These are phyloP conservation scores for Suzukiozyma palmioleophila DNA, from an alignment of 1,139 yeast species.

Conservation along the genomic window DNA sequence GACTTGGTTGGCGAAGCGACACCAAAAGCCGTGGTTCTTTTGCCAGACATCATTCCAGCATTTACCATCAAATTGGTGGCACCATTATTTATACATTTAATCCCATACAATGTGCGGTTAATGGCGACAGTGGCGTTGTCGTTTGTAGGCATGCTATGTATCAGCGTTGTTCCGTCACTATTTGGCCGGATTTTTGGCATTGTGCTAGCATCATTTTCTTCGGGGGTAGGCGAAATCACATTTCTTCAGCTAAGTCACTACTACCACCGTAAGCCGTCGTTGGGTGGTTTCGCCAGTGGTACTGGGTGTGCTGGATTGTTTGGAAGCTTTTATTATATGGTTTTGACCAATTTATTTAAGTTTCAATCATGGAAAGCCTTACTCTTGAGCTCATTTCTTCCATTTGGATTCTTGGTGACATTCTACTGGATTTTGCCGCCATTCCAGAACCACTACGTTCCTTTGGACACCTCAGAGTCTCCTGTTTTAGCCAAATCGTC, in stretches of 20 bases:
- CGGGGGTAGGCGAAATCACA: conserved; percentile 89
- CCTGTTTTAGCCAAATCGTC: background rate
- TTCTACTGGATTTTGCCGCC: conserved; percentile 27
- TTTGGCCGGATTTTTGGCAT: conserved; percentile 58
- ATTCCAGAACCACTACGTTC: conserved; percentile 5
- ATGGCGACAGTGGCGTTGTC: conserved; percentile 55
- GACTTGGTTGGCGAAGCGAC: conserved; percentile 80
- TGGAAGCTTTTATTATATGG: conserved; percentile 56
- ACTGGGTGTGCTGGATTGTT: conserved; percentile 93
- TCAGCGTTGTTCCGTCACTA: conserved; percentile 43
- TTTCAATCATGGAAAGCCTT: conserved; percentile 28
- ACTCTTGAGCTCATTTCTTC: conserved; percentile 31
- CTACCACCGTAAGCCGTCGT: conserved; percentile 46
- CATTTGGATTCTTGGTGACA: conserved; percentile 30
- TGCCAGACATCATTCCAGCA: conserved; percentile 87
- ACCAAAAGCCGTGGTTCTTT: conserved; percentile 80
- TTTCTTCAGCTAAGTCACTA: conserved; percentile 81
- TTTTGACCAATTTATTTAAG: conserved; percentile 35
- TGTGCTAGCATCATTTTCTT: conserved; percentile 74
- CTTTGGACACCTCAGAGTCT: background rate
- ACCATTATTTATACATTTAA: conserved; percentile 70
- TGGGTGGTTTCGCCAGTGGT: conserved; percentile 89
- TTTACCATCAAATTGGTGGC: conserved; percentile 65
- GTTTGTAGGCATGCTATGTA: conserved; percentile 68
- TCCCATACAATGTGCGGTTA: conserved; percentile 59